Evolutionary conservation across 768 basidiomycete species (phyloP).

Genomic region (Sarcomyxa edulis): DNA sequence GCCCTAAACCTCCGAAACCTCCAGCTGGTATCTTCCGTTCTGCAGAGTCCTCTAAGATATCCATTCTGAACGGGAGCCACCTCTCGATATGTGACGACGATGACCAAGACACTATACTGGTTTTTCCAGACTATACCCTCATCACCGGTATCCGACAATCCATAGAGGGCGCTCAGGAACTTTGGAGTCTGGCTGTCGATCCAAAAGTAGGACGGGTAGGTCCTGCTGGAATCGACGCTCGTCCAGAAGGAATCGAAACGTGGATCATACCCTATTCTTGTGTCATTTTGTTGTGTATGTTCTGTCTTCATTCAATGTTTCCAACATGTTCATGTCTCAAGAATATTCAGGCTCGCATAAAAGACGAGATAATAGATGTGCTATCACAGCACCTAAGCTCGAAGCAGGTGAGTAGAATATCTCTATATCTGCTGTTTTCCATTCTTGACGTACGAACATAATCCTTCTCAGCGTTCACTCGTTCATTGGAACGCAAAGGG

Average conservation of each 20-base stretch:
- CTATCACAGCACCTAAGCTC: constrained; percentile 80
- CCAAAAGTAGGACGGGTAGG: constrained; percentile 50
- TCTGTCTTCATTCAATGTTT: neutral
- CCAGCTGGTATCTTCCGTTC: constrained; percentile 59
- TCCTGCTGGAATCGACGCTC: constrained; percentile 35
- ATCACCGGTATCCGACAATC: constrained; percentile 68
- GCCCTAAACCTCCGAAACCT: no score
- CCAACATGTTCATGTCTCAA: constrained; percentile 3
- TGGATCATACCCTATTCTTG: constrained; percentile 89
- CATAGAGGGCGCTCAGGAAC: constrained; percentile 55
- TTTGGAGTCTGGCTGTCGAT: constrained; percentile 64
- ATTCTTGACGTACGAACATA: no score
- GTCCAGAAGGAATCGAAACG: constrained; percentile 48
- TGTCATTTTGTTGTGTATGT: constrained; percentile 75
- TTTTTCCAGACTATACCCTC: constrained; percentile 91
- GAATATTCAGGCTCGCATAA: constrained; percentile 78
- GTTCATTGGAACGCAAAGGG: constrained; percentile 56
- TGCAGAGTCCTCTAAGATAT: constrained; percentile 48
- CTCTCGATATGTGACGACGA: constrained; percentile 60
- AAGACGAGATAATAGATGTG: constrained; percentile 87
- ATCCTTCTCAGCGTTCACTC: constrained; percentile 47
- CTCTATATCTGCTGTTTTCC: no score
- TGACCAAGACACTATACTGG: constrained; percentile 70
- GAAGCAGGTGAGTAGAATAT: constrained; percentile 61
- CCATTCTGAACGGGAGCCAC: constrained; percentile 84